Percentiles rank a stretch among this genome's conserved stretches.
Evolutionary conservation across 2,329 filamentous ascomycete species (phyloP).

Genomic region (Alternaria dauci): DNA sequence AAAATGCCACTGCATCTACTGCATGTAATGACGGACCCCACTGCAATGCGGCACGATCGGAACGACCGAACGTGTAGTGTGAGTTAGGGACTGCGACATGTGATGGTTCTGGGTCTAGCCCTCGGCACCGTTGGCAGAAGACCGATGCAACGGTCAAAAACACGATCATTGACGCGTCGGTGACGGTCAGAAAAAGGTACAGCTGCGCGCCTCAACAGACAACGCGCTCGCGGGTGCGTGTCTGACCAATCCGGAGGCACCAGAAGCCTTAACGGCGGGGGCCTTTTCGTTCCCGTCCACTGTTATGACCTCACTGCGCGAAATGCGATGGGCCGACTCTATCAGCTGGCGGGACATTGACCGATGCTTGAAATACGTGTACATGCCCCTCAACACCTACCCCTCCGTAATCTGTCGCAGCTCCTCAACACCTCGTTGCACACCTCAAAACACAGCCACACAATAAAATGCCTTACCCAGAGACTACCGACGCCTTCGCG

Average conservation of each 20-base stretch:
- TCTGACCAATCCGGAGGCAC: constrained; percentile 9
- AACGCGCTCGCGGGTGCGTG: neutral
- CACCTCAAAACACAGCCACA: constrained; percentile 11
- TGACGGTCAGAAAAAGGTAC: constrained; percentile 18
- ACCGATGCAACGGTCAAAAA: constrained; percentile 11
- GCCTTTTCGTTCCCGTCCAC: constrained; percentile 21
- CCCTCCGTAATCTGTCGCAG: constrained; percentile 20
- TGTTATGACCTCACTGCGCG: constrained; percentile 47
- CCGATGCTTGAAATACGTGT: constrained; percentile 36
- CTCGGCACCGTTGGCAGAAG: constrained; percentile 6
- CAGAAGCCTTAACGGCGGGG: constrained; percentile 9
- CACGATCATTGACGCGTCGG: constrained; percentile 19
- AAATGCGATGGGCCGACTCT: constrained; percentile 36
- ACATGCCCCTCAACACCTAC: constrained; percentile 35
- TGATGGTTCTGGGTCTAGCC: constrained; percentile 1
- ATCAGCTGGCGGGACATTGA: constrained; percentile 24
- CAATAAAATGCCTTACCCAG: constrained; percentile 59
- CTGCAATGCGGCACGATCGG: neutral
- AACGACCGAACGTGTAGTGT: constrained; percentile 6
- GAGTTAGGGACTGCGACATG: neutral
- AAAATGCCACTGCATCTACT: neutral
- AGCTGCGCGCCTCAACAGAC: constrained; percentile 9
- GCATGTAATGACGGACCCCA: neutral
- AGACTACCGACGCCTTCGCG: constrained; percentile 60
- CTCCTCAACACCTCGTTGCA: constrained; percentile 6